Evolutionary conservation across 2,329 filamentous ascomycete genomes (phyloP).

Genomic region (Myriosclerotinia scirpicola): DNA sequence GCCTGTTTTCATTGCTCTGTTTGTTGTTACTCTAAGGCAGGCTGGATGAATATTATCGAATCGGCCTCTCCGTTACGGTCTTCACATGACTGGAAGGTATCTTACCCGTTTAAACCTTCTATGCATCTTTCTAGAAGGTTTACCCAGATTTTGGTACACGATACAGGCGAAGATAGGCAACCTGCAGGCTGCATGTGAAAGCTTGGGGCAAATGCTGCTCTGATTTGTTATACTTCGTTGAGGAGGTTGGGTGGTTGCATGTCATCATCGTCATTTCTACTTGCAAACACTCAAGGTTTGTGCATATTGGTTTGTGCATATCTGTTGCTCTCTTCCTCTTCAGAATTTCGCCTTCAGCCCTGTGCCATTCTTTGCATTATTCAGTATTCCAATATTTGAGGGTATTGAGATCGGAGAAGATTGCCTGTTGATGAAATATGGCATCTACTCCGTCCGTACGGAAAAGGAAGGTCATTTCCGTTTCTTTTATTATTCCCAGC

Average conservation of each 20-base stretch:
- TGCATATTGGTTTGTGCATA: not conserved
- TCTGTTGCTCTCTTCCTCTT: not conserved
- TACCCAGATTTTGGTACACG: not conserved
- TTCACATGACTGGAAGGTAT: slow-evolving; percentile 7
- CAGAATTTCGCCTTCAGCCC: slow-evolving; percentile 17
- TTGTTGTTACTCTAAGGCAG: not conserved
- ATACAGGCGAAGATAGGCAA: not conserved
- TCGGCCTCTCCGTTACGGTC: slow-evolving; percentile 6
- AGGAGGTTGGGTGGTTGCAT: not conserved
- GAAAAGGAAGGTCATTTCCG: not conserved
- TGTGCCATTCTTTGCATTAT: not conserved
- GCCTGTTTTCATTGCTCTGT: not conserved
- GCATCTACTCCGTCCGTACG: not conserved
- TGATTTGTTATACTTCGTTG: not conserved
- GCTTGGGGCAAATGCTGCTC: slow-evolving; percentile 13
- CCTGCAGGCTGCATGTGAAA: slow-evolving; percentile 3
- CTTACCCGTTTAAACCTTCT: slow-evolving; percentile 15
- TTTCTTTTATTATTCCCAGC: not conserved
- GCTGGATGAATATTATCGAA: not conserved
- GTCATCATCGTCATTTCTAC: slow-evolving; percentile 10
- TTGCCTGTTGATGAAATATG: not conserved
- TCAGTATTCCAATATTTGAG: not conserved
- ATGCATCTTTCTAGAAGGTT: slow-evolving; percentile 11
- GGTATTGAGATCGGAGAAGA: not conserved
- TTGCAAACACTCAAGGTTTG: slow-evolving; percentile 5